Evolutionary conservation across 495 filamentous ascomycete species (phyloP).

Genomic region (Melanomma pulvis-pyrius): DNA sequence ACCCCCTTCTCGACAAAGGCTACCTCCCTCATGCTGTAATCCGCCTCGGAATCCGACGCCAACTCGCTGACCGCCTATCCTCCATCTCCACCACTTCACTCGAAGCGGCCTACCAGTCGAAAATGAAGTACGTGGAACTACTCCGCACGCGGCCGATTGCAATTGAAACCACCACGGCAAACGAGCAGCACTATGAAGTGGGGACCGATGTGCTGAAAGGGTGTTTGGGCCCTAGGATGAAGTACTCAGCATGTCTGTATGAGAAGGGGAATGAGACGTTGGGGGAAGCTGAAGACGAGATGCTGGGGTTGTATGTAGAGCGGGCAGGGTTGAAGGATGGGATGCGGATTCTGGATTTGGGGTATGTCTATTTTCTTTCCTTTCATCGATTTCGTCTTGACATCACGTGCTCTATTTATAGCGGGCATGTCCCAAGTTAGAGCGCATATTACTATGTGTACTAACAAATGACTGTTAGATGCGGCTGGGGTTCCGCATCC

Average conservation of each 20-base stretch:
- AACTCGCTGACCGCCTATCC: constrained; percentile 56
- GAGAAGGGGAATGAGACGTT: constrained; percentile 58
- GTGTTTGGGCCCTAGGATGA: constrained; percentile 65
- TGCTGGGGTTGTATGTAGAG: constrained; percentile 62
- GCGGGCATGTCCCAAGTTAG: no score
- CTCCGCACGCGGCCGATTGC: constrained; percentile 62
- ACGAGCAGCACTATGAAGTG: constrained; percentile 70
- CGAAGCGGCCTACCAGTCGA: constrained; percentile 52
- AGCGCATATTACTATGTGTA: background rate
- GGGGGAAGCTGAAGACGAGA: constrained; percentile 64
- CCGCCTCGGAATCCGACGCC: constrained; percentile 58
- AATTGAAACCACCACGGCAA: constrained; percentile 62
- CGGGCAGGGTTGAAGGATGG: constrained; percentile 59
- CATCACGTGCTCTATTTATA: constrained; percentile 6
- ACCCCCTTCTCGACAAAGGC: constrained; percentile 57
- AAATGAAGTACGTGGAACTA: constrained; percentile 60
- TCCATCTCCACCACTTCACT: constrained; percentile 53
- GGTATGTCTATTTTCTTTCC: constrained; percentile 46
- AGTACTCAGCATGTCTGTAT: constrained; percentile 65
- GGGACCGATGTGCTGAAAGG: constrained; percentile 59
- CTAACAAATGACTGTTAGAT: constrained; percentile 45
- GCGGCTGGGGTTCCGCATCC: constrained; percentile 66
- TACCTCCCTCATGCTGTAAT: constrained; percentile 62
- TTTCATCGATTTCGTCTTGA: background rate
- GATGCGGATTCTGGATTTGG: constrained; percentile 64